phyloP scores from a whole-genome alignment of 331 rosid genomes.

The Rhamnella rubrinervis region DNA sequence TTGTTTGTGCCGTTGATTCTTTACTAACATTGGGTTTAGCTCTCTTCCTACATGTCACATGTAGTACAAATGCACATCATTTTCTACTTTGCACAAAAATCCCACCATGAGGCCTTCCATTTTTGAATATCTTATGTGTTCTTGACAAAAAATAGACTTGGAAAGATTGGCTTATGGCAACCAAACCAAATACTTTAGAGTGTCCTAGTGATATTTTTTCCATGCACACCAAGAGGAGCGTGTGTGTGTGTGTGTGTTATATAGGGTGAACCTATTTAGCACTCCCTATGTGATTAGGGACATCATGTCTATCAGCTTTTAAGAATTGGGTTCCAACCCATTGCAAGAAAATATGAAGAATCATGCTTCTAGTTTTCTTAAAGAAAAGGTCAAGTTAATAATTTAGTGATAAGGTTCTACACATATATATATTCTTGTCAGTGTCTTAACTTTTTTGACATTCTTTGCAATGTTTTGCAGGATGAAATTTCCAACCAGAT shows the following conservation, averaged over 20 bases:
- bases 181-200: slow-evolving; percentile 31
- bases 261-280: background rate
- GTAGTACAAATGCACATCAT: slow-evolving; percentile 53
- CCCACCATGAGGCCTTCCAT: slow-evolving; percentile 22
- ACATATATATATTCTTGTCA: background rate
- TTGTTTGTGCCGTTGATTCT: slow-evolving; percentile 33
- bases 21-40: slow-evolving; percentile 25
- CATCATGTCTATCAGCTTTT: slow-evolving; percentile 36
- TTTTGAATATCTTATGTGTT: slow-evolving; percentile 28
- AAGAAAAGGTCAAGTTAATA: slow-evolving; percentile 26
- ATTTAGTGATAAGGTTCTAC: slow-evolving; percentile 9
- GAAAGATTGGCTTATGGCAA: slow-evolving; percentile 39
- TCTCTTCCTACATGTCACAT: slow-evolving; percentile 47
- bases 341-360: slow-evolving; percentile 41
- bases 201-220: slow-evolving; percentile 23
- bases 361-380: slow-evolving; percentile 44
- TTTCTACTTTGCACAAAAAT: slow-evolving; percentile 40
- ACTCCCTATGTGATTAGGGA: background rate
- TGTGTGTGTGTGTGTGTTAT: background rate
- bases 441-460: slow-evolving; percentile 32
- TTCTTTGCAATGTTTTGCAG: slow-evolving; percentile 52
- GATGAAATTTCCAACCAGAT: slow-evolving; percentile 86
- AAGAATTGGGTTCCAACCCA: slow-evolving; percentile 38
- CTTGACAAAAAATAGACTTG: slow-evolving; percentile 29
- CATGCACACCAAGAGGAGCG: slow-evolving; percentile 3